phyloP scores from a whole-genome alignment of 1,284 basidiomycete species.

The Coniferiporia sulphurascens region DNA sequence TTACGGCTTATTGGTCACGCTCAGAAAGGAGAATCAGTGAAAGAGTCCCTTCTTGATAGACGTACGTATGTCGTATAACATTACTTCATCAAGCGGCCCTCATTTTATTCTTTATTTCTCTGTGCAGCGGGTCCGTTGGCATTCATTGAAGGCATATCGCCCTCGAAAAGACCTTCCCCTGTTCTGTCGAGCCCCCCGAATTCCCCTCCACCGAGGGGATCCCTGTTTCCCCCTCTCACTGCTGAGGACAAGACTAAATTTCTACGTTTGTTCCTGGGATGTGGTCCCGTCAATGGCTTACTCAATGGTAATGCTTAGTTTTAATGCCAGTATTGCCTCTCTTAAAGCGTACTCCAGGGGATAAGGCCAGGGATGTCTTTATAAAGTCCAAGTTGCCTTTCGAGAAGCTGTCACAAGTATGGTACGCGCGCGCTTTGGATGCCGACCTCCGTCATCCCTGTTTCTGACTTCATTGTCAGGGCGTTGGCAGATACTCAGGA shows the following conservation, averaged over 20 bases:
- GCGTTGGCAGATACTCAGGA: conserved; percentile 92
- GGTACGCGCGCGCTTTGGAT: conserved; percentile 46
- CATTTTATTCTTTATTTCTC: not conserved
- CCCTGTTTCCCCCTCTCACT: conserved; percentile 59
- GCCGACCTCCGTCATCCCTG: not conserved
- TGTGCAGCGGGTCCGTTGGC: conserved; percentile 76
- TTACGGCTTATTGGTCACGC: conserved; percentile 90
- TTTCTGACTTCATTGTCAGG: conserved; percentile 41
- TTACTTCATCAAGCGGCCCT: not conserved
- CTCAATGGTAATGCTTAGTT: conserved; percentile 44
- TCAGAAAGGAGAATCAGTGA: conserved; percentile 78
- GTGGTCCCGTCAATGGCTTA: conserved; percentile 72
- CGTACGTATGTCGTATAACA: conserved; percentile 40
- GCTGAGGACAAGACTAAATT: conserved; percentile 83
- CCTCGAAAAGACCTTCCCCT: conserved; percentile 25
- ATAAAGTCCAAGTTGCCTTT: conserved; percentile 88
- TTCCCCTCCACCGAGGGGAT: conserved; percentile 46
- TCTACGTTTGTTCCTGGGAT: conserved; percentile 68
- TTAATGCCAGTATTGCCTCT: not conserved
- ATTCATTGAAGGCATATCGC: conserved; percentile 69
- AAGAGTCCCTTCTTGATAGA: conserved; percentile 56
- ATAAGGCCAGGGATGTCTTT: conserved; percentile 91
- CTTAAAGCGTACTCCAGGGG: conserved; percentile 44
- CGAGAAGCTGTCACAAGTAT: conserved; percentile 91
- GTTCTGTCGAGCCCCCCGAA: conserved; percentile 51